These are phyloP conservation scores for Cadophora sp. DNA, from an alignment of 2,329 filamentous ascomycete species.

Conservation along the genomic window DNA sequence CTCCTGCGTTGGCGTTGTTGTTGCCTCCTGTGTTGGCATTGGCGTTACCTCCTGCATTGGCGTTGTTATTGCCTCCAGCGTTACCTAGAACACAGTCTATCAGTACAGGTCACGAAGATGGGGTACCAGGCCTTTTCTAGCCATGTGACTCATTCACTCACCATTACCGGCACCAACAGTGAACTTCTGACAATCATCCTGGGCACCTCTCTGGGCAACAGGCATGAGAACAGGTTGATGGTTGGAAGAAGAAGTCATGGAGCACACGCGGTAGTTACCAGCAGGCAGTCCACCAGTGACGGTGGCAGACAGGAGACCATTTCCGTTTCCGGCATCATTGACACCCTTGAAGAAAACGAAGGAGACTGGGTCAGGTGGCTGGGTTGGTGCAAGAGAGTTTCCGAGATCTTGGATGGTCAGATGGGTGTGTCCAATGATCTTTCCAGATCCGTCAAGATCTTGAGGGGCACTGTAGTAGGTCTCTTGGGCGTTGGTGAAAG, in stretches of 20 bases:
- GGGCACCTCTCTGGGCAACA: slow-evolving; percentile 52
- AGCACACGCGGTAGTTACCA: slow-evolving; percentile 53
- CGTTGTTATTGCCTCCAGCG: slow-evolving; percentile 8
- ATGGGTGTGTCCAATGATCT: slow-evolving; percentile 49
- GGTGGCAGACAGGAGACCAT: slow-evolving; percentile 47
- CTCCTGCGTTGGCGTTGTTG: slow-evolving; percentile 9
- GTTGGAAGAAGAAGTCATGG: slow-evolving; percentile 50
- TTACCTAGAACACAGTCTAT: neutral
- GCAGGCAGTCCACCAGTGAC: slow-evolving; percentile 50
- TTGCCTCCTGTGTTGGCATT: slow-evolving; percentile 10
- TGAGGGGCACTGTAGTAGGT: slow-evolving; percentile 51
- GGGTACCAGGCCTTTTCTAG: neutral
- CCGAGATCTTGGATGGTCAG: slow-evolving; percentile 49
- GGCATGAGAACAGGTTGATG: slow-evolving; percentile 53
- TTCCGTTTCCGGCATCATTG: slow-evolving; percentile 49
- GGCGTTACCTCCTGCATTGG: slow-evolving; percentile 5
- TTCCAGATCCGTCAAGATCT: slow-evolving; percentile 42
- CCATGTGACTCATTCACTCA: neutral
- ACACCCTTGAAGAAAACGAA: slow-evolving; percentile 53
- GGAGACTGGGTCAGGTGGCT: slow-evolving; percentile 41
- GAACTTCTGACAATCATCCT: slow-evolving; percentile 55
- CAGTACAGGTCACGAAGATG: neutral
- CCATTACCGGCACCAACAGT: slow-evolving; percentile 39
- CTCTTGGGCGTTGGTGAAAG: slow-evolving; percentile 47
- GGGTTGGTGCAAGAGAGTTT: slow-evolving; percentile 41